A percentile compares a stretch with the other conserved stretches of the same genome.
Conservation (phyloP, 805 yeast species). For the Tetrapisispora taiwanensis region DNA sequence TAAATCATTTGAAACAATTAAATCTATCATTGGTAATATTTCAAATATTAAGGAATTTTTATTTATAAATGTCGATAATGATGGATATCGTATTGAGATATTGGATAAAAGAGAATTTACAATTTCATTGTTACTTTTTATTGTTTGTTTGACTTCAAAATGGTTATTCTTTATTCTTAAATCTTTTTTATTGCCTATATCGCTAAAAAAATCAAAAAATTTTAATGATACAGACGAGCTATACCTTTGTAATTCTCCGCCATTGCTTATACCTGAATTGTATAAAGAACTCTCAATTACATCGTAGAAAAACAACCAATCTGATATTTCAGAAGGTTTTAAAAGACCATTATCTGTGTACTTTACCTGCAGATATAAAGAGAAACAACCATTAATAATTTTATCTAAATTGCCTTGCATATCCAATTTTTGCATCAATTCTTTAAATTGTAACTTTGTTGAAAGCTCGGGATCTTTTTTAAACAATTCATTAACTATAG, state of each 20-base stretch:
- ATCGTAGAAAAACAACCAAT: slow-evolving; percentile 73
- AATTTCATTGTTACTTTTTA: slow-evolving; percentile 24
- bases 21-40: slow-evolving; percentile 29
- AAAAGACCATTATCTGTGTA: slow-evolving; percentile 53
- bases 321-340: slow-evolving; percentile 54
- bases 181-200: slow-evolving; percentile 36
- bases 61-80: slow-evolving; percentile 10
- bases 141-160: slow-evolving; percentile 23
- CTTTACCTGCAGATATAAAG: slow-evolving; percentile 48
- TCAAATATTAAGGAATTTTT: slow-evolving; percentile 21
- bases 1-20: slow-evolving; percentile 21
- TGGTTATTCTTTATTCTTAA: slow-evolving; percentile 25
- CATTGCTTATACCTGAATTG: slow-evolving; percentile 28
- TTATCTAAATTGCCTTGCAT: slow-evolving; percentile 47
- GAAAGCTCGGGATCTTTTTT: slow-evolving; percentile 37
- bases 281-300: slow-evolving; percentile 31
- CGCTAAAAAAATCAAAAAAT: slow-evolving; percentile 56
- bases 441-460: slow-evolving; percentile 39
- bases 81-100: slow-evolving; percentile 9
- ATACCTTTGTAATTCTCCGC: slow-evolving; percentile 44
- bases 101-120: slow-evolving; percentile 16
- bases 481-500: slow-evolving; percentile 53
- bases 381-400: slow-evolving; percentile 63
- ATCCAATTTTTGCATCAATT: slow-evolving; percentile 38
- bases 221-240: slow-evolving; percentile 48